These are phyloP conservation scores for Parasarocladium wereldwijsianum DNA, from an alignment of 2,329 filamentous ascomycete genomes.

Conservation along the genomic window DNA sequence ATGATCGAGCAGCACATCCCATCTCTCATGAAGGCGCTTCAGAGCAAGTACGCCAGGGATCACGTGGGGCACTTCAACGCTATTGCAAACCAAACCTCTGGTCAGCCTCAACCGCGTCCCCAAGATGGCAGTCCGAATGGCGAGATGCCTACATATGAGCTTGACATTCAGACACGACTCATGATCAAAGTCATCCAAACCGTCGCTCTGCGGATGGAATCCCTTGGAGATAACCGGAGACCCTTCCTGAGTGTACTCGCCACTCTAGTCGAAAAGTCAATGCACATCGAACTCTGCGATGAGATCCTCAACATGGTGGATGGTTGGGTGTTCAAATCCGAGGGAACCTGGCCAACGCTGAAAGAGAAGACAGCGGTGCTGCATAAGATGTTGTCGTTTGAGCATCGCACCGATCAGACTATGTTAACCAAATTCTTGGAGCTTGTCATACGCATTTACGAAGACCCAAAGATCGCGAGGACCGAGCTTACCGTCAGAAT, in stretches of 20 bases:
- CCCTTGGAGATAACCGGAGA: slow-evolving; percentile 75
- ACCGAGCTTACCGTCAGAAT: slow-evolving; percentile 93
- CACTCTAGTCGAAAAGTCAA: slow-evolving; percentile 87
- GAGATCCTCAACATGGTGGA: slow-evolving; percentile 93
- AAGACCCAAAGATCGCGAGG: slow-evolving; percentile 87
- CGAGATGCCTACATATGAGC: slow-evolving; percentile 59
- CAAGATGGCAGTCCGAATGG: slow-evolving; percentile 21
- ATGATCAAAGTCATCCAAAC: slow-evolving; percentile 95
- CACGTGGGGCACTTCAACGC: slow-evolving; percentile 67
- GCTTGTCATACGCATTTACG: slow-evolving; percentile 93
- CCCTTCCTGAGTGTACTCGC: slow-evolving; percentile 93
- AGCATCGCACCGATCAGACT: slow-evolving; percentile 66
- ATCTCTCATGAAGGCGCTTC: slow-evolving; percentile 83
- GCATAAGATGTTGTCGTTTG: slow-evolving; percentile 98
- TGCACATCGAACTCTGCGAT: slow-evolving; percentile 72
- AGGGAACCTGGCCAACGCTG: slow-evolving; percentile 87
- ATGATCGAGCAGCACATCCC: slow-evolving; percentile 83
- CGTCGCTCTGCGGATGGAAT: slow-evolving; percentile 81
- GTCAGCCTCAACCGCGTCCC: slow-evolving; percentile 27
- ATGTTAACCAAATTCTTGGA: slow-evolving; percentile 89
- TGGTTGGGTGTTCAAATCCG: slow-evolving; percentile 88
- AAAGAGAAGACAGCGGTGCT: slow-evolving; percentile 98
- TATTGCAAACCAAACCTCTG: slow-evolving; percentile 34
- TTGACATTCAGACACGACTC: slow-evolving; percentile 76
- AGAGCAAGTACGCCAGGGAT: slow-evolving; percentile 81